Conservation (phyloP, 2,329 filamentous ascomycete genomes). For the Neopestalotiopsis rosae region DNA sequence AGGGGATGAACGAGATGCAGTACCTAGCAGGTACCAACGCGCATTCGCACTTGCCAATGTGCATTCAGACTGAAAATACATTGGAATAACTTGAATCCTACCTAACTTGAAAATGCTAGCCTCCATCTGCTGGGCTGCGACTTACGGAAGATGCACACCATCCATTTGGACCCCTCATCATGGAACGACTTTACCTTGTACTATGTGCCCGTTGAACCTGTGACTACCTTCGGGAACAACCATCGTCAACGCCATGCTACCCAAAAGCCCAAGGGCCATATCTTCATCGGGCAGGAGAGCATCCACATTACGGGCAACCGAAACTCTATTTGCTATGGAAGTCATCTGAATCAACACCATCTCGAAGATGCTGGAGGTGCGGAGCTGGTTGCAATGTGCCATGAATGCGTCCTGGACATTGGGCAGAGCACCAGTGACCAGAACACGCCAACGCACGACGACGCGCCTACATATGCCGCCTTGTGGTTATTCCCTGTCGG, state of each 20-base stretch:
- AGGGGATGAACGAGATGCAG: background rate
- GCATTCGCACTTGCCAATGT: background rate
- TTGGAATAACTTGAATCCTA: background rate
- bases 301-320: background rate
- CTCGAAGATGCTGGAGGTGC: background rate
- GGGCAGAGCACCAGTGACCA: background rate
- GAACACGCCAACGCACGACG: background rate
- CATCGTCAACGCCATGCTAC: background rate
- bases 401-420: background rate
- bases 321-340: background rate
- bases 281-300: constrained; percentile 12
- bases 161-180: background rate
- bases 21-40: background rate
- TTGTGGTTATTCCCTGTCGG: background rate
- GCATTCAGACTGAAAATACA: too few relatives aligned
- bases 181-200: background rate
- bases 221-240: background rate
- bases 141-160: background rate
- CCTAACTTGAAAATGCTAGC: background rate
- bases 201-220: background rate
- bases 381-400: background rate
- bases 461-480: background rate
- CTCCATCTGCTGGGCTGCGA: background rate
- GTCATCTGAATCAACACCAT: constrained; percentile 2
- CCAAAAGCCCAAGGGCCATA: background rate